Evolutionary conservation across 148 eudicot species (phyloP), one percentile per base, ranked within the genome.

Genomic region (Fagopyrum homotropicum): DNA sequence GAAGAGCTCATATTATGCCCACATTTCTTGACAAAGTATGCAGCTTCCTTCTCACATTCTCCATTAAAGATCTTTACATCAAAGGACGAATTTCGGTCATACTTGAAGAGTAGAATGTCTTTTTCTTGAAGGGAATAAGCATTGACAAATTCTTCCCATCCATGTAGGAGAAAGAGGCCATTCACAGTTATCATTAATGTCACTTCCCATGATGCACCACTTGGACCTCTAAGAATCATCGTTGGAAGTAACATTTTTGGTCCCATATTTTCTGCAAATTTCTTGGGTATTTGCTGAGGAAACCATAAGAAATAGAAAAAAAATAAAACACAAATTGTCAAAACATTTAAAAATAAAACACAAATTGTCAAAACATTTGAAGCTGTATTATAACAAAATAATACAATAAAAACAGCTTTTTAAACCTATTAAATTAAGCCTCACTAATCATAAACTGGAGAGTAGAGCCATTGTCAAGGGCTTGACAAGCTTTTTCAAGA

Each of bases 11-110:
- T 6, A 73, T 48, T 6, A 73, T 48, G 49, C 68, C 19, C 61
- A 55, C 73, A 56, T 69, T 73, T 69, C 50, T 30, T 77, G 54
- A 80, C 83, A 80, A 80, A 80, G 63, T 73, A 80, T 14, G 83
- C 77, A 7, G 71, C 59, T 45, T 57, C 83, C 19, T 69, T 69
- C 69, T 80, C 82, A 69, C 82, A 80, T 54, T 66, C 73, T 46
- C 73, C 74, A 14, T 73, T 43, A 10, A 80, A 73, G 15, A 77
- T 64, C 82, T 75, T 45, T 45, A 80, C 74, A 46, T 77, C 73
- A 15, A 80, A 80, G 70, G 69, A 73, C 9, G 77, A 80, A n/a
- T 55, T 66, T 14, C 79, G 79, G 9, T 45, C 48, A 78, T 80
- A 80, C 77, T 77, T 77, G 73, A 80, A 80, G 57, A 80, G 14